Evolutionary conservation across 2,329 filamentous ascomycete species (phyloP).

Genomic region (Macrophomina phaseolina): DNA sequence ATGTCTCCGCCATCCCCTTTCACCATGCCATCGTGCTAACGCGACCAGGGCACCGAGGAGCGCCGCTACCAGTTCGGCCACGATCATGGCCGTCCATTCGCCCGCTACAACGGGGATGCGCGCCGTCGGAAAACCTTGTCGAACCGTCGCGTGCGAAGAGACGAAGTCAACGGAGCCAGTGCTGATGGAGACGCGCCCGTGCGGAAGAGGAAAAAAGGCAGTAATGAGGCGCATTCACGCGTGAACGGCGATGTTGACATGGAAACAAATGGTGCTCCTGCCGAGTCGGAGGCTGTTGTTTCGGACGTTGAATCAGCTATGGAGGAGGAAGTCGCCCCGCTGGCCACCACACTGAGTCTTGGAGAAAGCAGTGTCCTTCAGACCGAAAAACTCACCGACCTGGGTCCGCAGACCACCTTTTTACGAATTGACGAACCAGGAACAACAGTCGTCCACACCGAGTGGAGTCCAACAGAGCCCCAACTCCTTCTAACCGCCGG

Average conservation of each 20-base stretch:
- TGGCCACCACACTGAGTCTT: slow-evolving; percentile 46
- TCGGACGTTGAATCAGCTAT: slow-evolving; percentile 47
- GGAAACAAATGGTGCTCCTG: slow-evolving; percentile 44
- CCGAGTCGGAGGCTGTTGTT: slow-evolving; percentile 43
- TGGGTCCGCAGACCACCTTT: slow-evolving; percentile 38
- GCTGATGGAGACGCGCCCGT: slow-evolving; percentile 44
- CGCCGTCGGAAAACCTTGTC: slow-evolving; percentile 26
- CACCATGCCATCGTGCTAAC: not conserved
- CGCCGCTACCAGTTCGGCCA: slow-evolving; percentile 45
- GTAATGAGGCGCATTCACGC: slow-evolving; percentile 38
- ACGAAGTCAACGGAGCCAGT: slow-evolving; percentile 32
- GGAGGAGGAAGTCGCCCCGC: slow-evolving; percentile 42
- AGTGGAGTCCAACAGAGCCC: slow-evolving; percentile 42
- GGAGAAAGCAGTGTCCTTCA: slow-evolving; percentile 45
- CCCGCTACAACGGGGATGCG: slow-evolving; percentile 44
- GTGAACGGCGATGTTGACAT: slow-evolving; percentile 57
- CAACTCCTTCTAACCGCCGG: slow-evolving; percentile 42
- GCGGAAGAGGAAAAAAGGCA: slow-evolving; percentile 38
- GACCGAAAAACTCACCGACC: slow-evolving; percentile 43
- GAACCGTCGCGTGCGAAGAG: slow-evolving; percentile 24
- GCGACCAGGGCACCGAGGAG: slow-evolving; percentile 25
- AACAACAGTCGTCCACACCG: slow-evolving; percentile 40
- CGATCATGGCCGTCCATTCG: slow-evolving; percentile 48
- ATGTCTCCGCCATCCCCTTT: slow-evolving; percentile 5
- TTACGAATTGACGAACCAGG: slow-evolving; percentile 35